phyloP scores from a whole-genome alignment of 768 basidiomycete genomes.

The Boletus rubroflammeus region DNA sequence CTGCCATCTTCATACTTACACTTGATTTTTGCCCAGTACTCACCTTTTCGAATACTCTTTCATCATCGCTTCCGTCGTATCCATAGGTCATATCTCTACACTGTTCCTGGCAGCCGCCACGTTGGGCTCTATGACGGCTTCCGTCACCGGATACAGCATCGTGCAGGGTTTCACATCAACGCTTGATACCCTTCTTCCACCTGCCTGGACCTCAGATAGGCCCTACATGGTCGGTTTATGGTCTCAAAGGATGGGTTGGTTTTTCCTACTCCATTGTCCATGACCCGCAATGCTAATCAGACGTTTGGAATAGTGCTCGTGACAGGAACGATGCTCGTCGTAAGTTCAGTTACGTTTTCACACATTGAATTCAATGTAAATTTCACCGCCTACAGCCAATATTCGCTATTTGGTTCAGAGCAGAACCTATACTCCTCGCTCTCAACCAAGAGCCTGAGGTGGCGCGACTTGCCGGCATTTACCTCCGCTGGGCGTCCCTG shows the following conservation, averaged over 20 bases:
- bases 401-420: constrained; percentile 73
- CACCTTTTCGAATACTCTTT: constrained; percentile 85
- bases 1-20: background rate
- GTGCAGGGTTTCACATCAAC: constrained; percentile 80
- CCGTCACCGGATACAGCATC: constrained; percentile 56
- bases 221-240: constrained; percentile 87
- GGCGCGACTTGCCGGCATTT: constrained; percentile 68
- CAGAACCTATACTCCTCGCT: constrained; percentile 71
- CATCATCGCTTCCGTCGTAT: constrained; percentile 77
- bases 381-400: constrained; percentile 41
- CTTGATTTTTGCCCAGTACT: constrained; percentile 43
- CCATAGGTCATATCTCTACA: constrained; percentile 89
- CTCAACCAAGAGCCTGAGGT: constrained; percentile 83
- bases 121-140: constrained; percentile 70
- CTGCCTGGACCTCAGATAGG: constrained; percentile 88
- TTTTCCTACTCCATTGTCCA: background rate
- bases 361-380: background rate
- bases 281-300: constrained; percentile 4
- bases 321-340: constrained; percentile 53
- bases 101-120: constrained; percentile 83
- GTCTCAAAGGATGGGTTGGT: constrained; percentile 83
- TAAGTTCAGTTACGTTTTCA: constrained; percentile 33
- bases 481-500: constrained; percentile 71
- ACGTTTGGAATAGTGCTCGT: constrained; percentile 49
- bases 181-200: constrained; percentile 90